phyloP scores from a whole-genome alignment of 139 green algal genomes.

The Chlorokybus atmophyticus region DNA sequence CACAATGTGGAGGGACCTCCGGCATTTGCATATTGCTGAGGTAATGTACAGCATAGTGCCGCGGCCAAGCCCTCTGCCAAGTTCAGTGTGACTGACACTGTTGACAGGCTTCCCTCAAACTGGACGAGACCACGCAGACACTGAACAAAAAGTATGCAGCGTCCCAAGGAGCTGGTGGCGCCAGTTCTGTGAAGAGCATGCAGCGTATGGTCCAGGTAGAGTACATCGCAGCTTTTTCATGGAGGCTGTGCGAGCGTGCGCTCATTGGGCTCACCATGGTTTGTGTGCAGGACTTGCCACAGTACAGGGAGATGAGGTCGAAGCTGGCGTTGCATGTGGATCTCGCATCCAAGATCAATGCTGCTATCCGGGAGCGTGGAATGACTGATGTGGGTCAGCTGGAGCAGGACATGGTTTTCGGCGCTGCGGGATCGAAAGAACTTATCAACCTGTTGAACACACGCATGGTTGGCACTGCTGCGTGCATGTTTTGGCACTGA shows the following conservation, averaged over 20 bases:
- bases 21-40: slow-evolving; percentile 81
- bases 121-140: slow-evolving; percentile 41
- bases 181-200: too few relatives aligned
- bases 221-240: too few relatives aligned
- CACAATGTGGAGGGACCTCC: slow-evolving; percentile 58
- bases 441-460: slow-evolving; percentile 51
- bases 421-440: slow-evolving; percentile 79
- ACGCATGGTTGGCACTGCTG: background rate
- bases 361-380: slow-evolving; percentile 35
- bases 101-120: too few relatives aligned
- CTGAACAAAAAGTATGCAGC: slow-evolving; percentile 59
- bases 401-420: slow-evolving; percentile 93
- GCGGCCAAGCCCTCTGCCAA: too few relatives aligned
- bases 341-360: slow-evolving; percentile 57
- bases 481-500: slow-evolving; percentile 1
- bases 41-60: too few relatives aligned
- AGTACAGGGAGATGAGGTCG: slow-evolving; percentile 68
- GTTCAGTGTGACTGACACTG: too few relatives aligned
- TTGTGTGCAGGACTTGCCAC: slow-evolving; percentile 44
- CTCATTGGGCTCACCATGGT: background rate
- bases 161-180: slow-evolving; percentile 15
- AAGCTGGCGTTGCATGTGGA: slow-evolving; percentile 71
- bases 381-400: slow-evolving; percentile 71
- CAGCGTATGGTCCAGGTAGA: too few relatives aligned
- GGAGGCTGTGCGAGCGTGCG: background rate